phyloP scores from a whole-genome alignment of 768 basidiomycete genomes.

The Amyloporia xantha region DNA sequence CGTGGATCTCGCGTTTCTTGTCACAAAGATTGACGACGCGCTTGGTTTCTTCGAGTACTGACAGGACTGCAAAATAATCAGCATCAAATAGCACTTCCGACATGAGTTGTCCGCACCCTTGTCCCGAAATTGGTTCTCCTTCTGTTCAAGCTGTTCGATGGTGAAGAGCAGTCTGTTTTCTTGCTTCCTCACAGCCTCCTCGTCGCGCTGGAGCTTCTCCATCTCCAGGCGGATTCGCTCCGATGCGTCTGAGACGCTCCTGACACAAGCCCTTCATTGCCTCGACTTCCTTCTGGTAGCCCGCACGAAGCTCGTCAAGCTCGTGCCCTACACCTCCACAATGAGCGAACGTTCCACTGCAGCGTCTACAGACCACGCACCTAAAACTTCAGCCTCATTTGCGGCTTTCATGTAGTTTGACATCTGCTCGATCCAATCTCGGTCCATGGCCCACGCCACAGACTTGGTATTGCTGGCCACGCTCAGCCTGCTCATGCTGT shows the following conservation, averaged over 20 bases:
- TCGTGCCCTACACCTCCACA: slow-evolving; percentile 41
- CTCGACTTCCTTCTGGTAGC: slow-evolving; percentile 56
- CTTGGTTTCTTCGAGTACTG: slow-evolving; percentile 38
- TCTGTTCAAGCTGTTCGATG: slow-evolving; percentile 34
- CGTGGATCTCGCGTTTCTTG: slow-evolving; percentile 34
- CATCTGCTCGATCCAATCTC: slow-evolving; percentile 51
- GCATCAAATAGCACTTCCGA: background rate
- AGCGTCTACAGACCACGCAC: slow-evolving; percentile 25
- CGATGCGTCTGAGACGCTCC: slow-evolving; percentile 40
- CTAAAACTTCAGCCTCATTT: slow-evolving; percentile 34
- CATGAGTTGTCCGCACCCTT: slow-evolving; percentile 25
- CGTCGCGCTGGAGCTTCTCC: slow-evolving; percentile 35
- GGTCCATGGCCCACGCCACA: slow-evolving; percentile 72
- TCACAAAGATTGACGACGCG: slow-evolving; percentile 39
- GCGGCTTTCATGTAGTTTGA: slow-evolving; percentile 38
- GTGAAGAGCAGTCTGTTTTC: slow-evolving; percentile 33
- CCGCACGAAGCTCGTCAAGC: slow-evolving; percentile 50
- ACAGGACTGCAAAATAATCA: slow-evolving; percentile 26
- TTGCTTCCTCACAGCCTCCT: slow-evolving; percentile 33
- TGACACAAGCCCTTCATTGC: slow-evolving; percentile 51
- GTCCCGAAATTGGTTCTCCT: slow-evolving; percentile 35
- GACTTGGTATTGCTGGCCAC: slow-evolving; percentile 50
- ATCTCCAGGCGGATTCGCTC: slow-evolving; percentile 33
- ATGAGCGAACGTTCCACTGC: background rate
- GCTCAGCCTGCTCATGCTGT: slow-evolving; percentile 39